A percentile compares a stretch with the other conserved stretches of the same genome.
Evolutionary conservation across 257 asterid species (phyloP).

Genomic region (Perilla frutescens): DNA sequence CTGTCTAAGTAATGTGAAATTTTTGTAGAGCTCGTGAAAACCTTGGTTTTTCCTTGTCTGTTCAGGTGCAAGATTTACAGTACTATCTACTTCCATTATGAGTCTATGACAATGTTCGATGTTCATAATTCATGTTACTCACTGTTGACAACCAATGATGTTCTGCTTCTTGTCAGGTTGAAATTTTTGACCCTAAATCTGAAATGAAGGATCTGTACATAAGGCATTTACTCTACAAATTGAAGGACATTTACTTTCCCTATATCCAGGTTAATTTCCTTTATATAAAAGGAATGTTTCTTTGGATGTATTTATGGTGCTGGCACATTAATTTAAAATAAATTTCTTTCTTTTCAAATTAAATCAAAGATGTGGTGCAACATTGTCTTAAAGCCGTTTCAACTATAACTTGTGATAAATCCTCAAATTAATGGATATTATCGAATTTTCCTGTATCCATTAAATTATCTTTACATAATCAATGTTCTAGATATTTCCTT

Average conservation of each 20-base stretch:
- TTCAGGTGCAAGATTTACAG: not conserved
- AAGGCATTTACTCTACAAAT: slow-evolving; percentile 41
- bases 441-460: not conserved
- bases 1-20: not conserved
- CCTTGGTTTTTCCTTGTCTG: not conserved
- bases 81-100: not conserved
- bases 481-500: slow-evolving; percentile 3
- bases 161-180: slow-evolving; percentile 54
- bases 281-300: not conserved
- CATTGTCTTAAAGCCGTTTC: not conserved
- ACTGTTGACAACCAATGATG: not conserved
- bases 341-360: not conserved
- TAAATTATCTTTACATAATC: slow-evolving; percentile 1
- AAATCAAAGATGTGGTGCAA: not conserved
- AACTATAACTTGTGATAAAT: not conserved
- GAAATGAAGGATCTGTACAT: slow-evolving; percentile 36
- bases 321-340: not conserved
- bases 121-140: slow-evolving; percentile 5
- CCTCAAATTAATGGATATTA: slow-evolving; percentile 5
- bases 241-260: slow-evolving; percentile 86
- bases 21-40: not conserved
- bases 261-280: slow-evolving; percentile 68
- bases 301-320: slow-evolving; percentile 24
- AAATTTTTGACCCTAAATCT: slow-evolving; percentile 56
- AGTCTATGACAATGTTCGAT: slow-evolving; percentile 4